These are phyloP conservation scores for Penicillium polonicum DNA, from an alignment of 2,329 filamentous ascomycete genomes.

Conservation along the genomic window DNA sequence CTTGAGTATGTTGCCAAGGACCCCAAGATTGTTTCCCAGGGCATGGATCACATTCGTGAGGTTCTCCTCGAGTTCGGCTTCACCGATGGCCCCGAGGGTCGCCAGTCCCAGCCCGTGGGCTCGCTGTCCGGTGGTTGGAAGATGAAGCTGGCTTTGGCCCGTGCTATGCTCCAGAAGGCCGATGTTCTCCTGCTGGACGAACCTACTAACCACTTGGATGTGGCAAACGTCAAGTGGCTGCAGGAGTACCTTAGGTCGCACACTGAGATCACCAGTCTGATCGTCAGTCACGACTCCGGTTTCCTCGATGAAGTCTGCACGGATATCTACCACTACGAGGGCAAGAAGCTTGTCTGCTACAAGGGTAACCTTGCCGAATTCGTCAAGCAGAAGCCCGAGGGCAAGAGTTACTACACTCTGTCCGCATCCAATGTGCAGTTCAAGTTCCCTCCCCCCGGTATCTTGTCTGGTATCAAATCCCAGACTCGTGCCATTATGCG, in stretches of 20 bases:
- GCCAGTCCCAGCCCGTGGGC: slow-evolving; percentile 85
- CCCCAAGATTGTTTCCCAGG: slow-evolving; percentile 76
- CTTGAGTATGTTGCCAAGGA: slow-evolving; percentile 90
- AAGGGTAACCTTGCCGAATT: slow-evolving; percentile 60
- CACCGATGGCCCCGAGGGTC: slow-evolving; percentile 81
- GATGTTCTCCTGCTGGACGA: slow-evolving; percentile 96
- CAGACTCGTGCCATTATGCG: slow-evolving; percentile 90
- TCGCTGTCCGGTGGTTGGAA: slow-evolving; percentile 98
- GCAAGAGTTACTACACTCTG: slow-evolving; percentile 96
- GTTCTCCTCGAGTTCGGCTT: slow-evolving; percentile 93
- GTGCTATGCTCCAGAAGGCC: slow-evolving; percentile 95
- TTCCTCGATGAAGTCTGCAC: slow-evolving; percentile 98
- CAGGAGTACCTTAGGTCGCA: slow-evolving; percentile 95
- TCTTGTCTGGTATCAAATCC: slow-evolving; percentile 92
- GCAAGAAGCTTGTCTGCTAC: slow-evolving; percentile 77
- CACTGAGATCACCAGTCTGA: slow-evolving; percentile 93
- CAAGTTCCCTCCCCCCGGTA: slow-evolving; percentile 96
- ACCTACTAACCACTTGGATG: slow-evolving; percentile 97
- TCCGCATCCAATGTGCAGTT: slow-evolving; percentile 86
- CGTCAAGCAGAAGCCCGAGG: slow-evolving; percentile 86
- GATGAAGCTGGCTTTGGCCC: slow-evolving; percentile 96
- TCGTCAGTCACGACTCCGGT: slow-evolving; percentile 96
- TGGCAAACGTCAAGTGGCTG: slow-evolving; percentile 93
- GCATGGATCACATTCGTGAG: slow-evolving; percentile 73
- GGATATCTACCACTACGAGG: slow-evolving; percentile 98